A percentile compares a stretch with the other conserved stretches of the same genome.
Evolutionary conservation across 352 stramenopile genomes (phyloP).

Genomic region (Aphanomyces cochlioides): DNA sequence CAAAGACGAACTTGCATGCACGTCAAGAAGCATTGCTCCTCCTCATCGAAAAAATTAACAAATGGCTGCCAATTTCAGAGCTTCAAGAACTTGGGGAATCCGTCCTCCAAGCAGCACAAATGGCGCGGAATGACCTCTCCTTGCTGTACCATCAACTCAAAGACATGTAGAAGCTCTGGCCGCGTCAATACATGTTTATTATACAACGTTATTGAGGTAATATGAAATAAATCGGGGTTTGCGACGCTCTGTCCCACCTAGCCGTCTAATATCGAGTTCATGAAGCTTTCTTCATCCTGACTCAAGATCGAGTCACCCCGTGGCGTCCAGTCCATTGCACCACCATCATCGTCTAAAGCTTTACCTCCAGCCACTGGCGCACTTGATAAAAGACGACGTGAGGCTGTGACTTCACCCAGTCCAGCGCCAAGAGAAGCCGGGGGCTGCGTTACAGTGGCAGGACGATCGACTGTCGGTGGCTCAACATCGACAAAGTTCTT

Average conservation of each 20-base stretch:
- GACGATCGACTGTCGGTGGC: constrained; percentile 38
- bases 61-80: not conserved
- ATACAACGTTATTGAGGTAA: constrained; percentile 25
- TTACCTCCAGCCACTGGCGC: constrained; percentile 61
- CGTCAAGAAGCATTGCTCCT: constrained; percentile 17
- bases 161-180: not conserved
- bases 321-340: constrained; percentile 27
- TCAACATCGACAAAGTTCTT: constrained; percentile 74
- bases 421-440: not conserved
- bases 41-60: constrained; percentile 23
- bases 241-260: not conserved
- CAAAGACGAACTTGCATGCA: not conserved
- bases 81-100: not conserved
- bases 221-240: constrained; percentile 18
- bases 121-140: constrained; percentile 23
- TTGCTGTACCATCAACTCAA: constrained; percentile 30
- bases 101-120: constrained; percentile 6
- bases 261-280: constrained; percentile 56
- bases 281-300: constrained; percentile 80
- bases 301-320: constrained; percentile 47
- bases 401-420: constrained; percentile 37
- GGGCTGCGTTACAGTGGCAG: constrained; percentile 57
- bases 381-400: constrained; percentile 58
- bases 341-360: constrained; percentile 3
- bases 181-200: constrained; percentile 25